Percentiles rank a stretch among this genome's conserved stretches.
phyloP scores from a whole-genome alignment of 2,329 filamentous ascomycete species.

The Proliferodiscus dingleyae region DNA sequence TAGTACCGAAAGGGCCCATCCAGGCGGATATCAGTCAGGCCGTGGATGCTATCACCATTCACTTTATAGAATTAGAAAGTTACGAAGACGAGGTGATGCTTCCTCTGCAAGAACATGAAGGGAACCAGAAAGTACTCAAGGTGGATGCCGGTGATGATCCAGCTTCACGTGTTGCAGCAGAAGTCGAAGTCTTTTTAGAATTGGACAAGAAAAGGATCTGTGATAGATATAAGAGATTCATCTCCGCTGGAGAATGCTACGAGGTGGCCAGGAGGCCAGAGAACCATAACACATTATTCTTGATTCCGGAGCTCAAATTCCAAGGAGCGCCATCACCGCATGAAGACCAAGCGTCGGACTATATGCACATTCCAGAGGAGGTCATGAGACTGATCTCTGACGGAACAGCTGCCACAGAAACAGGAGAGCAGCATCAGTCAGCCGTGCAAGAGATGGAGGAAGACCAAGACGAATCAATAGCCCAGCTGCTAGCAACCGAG shows the following conservation, averaged over 20 bases:
- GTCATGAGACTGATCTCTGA: not conserved
- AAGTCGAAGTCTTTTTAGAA: constrained; percentile 7
- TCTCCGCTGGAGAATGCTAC: constrained; percentile 12
- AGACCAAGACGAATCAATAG: constrained; percentile 4
- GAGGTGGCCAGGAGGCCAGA: constrained; percentile 4
- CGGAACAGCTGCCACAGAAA: not conserved
- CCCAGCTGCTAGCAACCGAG: constrained; percentile 7
- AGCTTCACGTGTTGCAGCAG: constrained; percentile 7
- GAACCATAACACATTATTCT: constrained; percentile 16
- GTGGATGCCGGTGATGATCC: constrained; percentile 2
- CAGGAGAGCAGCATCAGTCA: constrained; percentile 6
- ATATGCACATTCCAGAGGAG: too few species aligned
- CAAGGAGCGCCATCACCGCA: too few species aligned
- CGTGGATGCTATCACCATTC: too few species aligned
- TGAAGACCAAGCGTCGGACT: too few species aligned
- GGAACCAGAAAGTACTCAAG: not conserved
- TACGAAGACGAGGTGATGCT: too few species aligned
- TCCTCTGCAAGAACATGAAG: too few species aligned
- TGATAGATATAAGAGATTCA: constrained; percentile 12
- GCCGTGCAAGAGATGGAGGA: not conserved
- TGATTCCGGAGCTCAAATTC: constrained; percentile 11
- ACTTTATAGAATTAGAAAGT: too few species aligned
- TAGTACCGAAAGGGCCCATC: too few species aligned
- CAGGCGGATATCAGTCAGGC: too few species aligned
- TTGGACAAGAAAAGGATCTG: constrained; percentile 11